Evolutionary conservation across 1,284 basidiomycete genomes (phyloP), one percentile per base, ranked within the genome.

Genomic region (Neolentinus lepideus): DNA sequence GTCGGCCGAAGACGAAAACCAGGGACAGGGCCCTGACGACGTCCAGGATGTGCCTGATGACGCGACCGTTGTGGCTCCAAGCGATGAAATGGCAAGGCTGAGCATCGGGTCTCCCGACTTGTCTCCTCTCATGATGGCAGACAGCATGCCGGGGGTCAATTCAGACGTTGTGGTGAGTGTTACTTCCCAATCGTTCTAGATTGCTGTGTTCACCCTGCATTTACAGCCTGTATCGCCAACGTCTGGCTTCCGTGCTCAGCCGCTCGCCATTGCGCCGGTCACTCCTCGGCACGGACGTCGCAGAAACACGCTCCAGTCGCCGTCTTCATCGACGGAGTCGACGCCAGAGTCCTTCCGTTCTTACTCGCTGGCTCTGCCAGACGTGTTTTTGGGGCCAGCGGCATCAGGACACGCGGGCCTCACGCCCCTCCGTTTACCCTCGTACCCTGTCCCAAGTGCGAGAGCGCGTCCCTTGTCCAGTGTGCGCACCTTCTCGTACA

Each of bases 21-120:
- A 72, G 63, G 72, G 72, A 61, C 58, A 64, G 62, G 73, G 74
- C 63, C 73, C 71, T 61, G 65, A 59, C 57, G 47, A 38, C 38
- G 59, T 46, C 31, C 51, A 53, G 25, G 56, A 33, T 11, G 52
- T 22, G 36, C 29, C 35, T 54, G 52, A 55, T 24, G 56, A 24
- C 19, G 43, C 33, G 25, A 51, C 26, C 26, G 52, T 4, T 22
- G 47, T 27, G 48, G 43, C 16, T 35, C 8, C 58, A 50, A 26
- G 27, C 24, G 56, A 58, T 54, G 33, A 51, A 54, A 9, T 47
- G 36, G 51, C 54, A 26, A 25, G 47, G 22, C 27, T 50, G 24
- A 29, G 21, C 22, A 10, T 50, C 22, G 47, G 22, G 47, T 50
- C 24, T n/a, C 47, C 47, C 22, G 12, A 14, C 38, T 43, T 50